Evolutionary conservation across 495 filamentous ascomycete genomes (phyloP).

Genomic region (Aspergillus bridgeri): DNA sequence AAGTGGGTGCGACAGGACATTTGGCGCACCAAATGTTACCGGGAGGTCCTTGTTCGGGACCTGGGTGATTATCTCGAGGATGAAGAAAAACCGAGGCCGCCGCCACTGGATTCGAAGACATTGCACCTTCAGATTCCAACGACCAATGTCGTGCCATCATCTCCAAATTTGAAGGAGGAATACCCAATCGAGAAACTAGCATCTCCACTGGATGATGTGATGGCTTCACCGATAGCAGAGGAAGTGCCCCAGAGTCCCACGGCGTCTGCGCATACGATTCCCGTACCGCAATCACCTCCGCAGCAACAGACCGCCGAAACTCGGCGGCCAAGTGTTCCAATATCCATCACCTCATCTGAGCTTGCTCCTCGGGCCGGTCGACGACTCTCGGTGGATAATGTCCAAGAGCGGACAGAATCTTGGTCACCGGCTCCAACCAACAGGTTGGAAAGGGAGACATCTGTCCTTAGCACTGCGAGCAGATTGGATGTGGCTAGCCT

Average conservation of each 20-base stretch:
- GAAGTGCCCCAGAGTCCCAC: neutral
- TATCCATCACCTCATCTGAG: conserved; percentile 33
- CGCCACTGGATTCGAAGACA: conserved; percentile 12
- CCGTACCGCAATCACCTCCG: neutral
- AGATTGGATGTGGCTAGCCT: conserved; percentile 38
- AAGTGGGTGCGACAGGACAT: conserved; percentile 93
- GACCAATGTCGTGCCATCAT: neutral
- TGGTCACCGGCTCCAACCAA: conserved; percentile 21
- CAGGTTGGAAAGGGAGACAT: conserved; percentile 37
- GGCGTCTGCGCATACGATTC: neutral
- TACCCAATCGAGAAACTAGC: conserved; percentile 8
- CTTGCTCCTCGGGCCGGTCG: conserved; percentile 24
- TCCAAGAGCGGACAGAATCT: conserved; percentile 30
- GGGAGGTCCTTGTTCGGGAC: conserved; percentile 80
- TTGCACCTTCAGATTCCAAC: conserved; percentile 21
- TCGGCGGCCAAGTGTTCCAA: conserved; percentile 37
- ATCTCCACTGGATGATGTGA: conserved; percentile 10
- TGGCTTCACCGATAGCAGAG: neutral
- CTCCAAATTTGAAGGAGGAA: neutral
- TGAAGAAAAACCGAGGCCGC: conserved; percentile 6
- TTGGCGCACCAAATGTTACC: conserved; percentile 87
- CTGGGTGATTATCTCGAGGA: conserved; percentile 65
- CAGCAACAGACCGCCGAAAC: conserved; percentile 24
- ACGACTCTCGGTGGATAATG: conserved; percentile 25
- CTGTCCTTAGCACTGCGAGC: conserved; percentile 37